These are phyloP conservation scores for Ascochyta koolunga DNA, from an alignment of 2,329 filamentous ascomycete genomes.

Conservation along the genomic window DNA sequence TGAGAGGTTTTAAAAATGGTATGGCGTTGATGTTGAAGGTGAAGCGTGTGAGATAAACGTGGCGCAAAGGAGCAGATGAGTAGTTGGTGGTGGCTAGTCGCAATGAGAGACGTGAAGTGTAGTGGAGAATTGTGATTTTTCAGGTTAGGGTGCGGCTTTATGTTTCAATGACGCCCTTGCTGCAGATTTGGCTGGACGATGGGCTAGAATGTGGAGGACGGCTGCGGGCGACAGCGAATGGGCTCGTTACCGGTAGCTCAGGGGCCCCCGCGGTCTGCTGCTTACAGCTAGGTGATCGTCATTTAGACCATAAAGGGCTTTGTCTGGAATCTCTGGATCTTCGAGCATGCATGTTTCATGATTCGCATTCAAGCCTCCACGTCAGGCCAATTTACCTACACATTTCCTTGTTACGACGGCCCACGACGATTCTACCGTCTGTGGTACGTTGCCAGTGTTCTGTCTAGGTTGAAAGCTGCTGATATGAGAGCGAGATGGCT, in stretches of 20 bases:
- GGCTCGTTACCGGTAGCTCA: constrained; percentile 12
- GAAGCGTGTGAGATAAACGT: neutral
- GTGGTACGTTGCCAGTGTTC: constrained; percentile 37
- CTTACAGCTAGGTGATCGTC: constrained; percentile 11
- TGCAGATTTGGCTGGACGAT: constrained; percentile 13
- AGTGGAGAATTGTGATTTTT: constrained; percentile 9
- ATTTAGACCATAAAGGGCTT: constrained; percentile 2
- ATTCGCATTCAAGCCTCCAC: constrained; percentile 1
- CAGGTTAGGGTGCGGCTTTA: constrained; percentile 1
- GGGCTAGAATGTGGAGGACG: constrained; percentile 13
- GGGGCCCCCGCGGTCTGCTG: constrained; percentile 7
- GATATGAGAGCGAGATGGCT: constrained; percentile 77
- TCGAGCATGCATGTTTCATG: neutral
- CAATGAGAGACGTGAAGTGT: neutral
- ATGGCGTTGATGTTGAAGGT: neutral
- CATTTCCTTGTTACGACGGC: neutral
- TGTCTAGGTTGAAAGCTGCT: constrained; percentile 76
- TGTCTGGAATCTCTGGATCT: constrained; percentile 12
- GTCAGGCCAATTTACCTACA: neutral
- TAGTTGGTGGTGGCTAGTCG: neutral
- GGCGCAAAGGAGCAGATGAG: neutral
- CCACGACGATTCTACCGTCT: constrained; percentile 2
- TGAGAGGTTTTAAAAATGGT: neutral
- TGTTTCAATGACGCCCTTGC: constrained; percentile 17
- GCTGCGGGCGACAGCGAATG: constrained; percentile 6